These are phyloP conservation scores for Colletotrichum navitas DNA, from an alignment of 2,329 filamentous ascomycete genomes.

Conservation along the genomic window DNA sequence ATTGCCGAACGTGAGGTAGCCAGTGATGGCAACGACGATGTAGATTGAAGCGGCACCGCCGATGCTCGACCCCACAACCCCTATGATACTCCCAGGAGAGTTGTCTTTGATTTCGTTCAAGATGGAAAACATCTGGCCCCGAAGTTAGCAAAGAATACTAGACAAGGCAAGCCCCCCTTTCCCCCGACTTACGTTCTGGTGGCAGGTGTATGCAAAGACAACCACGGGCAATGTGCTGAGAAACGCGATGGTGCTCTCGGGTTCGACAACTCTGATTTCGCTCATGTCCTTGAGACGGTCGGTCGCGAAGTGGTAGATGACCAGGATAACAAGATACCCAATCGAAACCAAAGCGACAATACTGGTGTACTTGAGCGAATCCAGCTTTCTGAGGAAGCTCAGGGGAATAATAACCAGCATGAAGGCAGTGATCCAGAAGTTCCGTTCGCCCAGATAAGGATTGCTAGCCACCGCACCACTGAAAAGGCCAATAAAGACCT, in stretches of 20 bases:
- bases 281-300: conserved; percentile 82
- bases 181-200: conserved; percentile 82
- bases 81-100: conserved; percentile 79
- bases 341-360: conserved; percentile 92
- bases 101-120: conserved; percentile 93
- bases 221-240: conserved; percentile 93
- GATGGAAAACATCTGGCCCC: conserved; percentile 92
- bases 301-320: conserved; percentile 90
- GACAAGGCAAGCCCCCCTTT: neutral
- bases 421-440: conserved; percentile 98
- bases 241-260: conserved; percentile 82
- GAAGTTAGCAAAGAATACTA: conserved; percentile 47
- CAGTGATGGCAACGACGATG: conserved; percentile 91
- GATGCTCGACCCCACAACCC: conserved; percentile 85
- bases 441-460: conserved; percentile 85
- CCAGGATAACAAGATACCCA: conserved; percentile 91
- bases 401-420: conserved; percentile 97
- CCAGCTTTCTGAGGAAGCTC: conserved; percentile 89
- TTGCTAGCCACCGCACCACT: conserved; percentile 68
- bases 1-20: conserved; percentile 95
- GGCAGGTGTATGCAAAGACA: conserved; percentile 99
- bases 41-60: conserved; percentile 91
- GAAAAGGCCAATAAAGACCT: conserved; percentile 86
- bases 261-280: conserved; percentile 80
- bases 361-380: conserved; percentile 98